Base-by-base conservation (phyloP, 2,329 filamentous ascomycete species). In the Capronia americana region DNA sequence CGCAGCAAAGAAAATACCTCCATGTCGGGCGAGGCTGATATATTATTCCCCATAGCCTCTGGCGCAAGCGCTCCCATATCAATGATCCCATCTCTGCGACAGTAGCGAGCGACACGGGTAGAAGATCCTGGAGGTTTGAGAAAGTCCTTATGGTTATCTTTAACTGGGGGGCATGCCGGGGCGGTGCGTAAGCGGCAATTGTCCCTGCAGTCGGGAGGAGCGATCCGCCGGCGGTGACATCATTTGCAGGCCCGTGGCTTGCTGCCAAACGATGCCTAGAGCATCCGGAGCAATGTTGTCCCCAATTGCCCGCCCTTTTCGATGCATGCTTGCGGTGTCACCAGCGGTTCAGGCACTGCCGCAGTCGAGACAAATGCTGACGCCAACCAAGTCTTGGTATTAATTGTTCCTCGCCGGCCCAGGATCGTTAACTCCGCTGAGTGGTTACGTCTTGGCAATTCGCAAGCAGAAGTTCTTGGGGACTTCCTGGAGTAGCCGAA, bases 21-120 rank as follows among this genome's bases (percentile, higher is more conserved):
- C 70, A 73, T 34, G 72, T 72, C 64, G 34, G 34, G 34, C 66
- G 66, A 41, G 66, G 66, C n/a, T n/a, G n/a, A 24, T 58, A 60
- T 20, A 65, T 46, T 17, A 55, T 41, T 3, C 38, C 30, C 41
- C 48, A 57, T 4, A 68, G 46, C 41, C 63, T 62, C n/a, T 54
- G 30, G 30, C 44, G 26, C 28, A 59, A 17, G 38, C 66, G 50
- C 20, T 63, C 61, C 66, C 66, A 68, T 17, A 68, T 20, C 66
- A 68, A 51, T 11, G 66, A 68, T 2, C 46, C 62, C 66, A 68
- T 68, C 26, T 8, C 54, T 41, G 54, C 51, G 46, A 38, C 14
- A 44, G 6, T 8, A 8, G 17, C 38, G 38, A 2, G 38, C 6
- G 17, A 44, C 38, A 44, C 38, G 2, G 38, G 38, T n/a, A 44